phyloP scores from a whole-genome alignment of 31 red algal species.

The Asparagopsis taxiformis region DNA sequence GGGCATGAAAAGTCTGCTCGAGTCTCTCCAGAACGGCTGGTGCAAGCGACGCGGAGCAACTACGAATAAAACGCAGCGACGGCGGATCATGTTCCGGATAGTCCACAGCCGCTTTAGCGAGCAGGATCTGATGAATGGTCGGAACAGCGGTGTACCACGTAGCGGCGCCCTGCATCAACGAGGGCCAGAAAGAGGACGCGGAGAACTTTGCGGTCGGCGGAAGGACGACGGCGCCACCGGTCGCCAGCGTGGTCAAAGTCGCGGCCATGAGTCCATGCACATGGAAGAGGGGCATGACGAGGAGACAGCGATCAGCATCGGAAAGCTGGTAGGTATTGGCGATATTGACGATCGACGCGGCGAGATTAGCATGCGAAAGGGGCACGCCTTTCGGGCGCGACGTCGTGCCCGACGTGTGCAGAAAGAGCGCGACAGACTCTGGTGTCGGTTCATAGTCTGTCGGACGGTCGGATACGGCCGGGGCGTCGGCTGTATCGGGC shows the following conservation, averaged over 20 bases:
- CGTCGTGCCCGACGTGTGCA: conserved; percentile 93
- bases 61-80: conserved; percentile 77
- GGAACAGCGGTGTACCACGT: conserved; percentile 95
- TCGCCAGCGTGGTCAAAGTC: conserved; percentile 74
- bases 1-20: conserved; percentile 61
- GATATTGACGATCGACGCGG: conserved; percentile 60
- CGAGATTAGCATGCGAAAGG: conserved; percentile 82
- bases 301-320: conserved; percentile 46
- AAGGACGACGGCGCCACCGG: conserved; percentile 84
- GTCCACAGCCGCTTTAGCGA: conserved; percentile 72
- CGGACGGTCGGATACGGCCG: neutral
- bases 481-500: neutral
- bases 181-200: conserved; percentile 76
- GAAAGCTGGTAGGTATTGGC: conserved; percentile 67
- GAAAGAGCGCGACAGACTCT: conserved; percentile 64
- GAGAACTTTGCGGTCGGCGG: conserved; percentile 81
- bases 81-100: conserved; percentile 41
- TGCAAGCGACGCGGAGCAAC: conserved; percentile 78
- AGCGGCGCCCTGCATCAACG: conserved; percentile 11
- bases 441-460: conserved; percentile 1
- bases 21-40: conserved; percentile 70
- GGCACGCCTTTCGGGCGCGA: conserved; percentile 88
- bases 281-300: conserved; percentile 94
- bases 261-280: conserved; percentile 90
- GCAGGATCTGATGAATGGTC: conserved; percentile 91